Evolutionary conservation across 2,329 filamentous ascomycete genomes (phyloP).

Genomic region (Neofusicoccum cordaticola): DNA sequence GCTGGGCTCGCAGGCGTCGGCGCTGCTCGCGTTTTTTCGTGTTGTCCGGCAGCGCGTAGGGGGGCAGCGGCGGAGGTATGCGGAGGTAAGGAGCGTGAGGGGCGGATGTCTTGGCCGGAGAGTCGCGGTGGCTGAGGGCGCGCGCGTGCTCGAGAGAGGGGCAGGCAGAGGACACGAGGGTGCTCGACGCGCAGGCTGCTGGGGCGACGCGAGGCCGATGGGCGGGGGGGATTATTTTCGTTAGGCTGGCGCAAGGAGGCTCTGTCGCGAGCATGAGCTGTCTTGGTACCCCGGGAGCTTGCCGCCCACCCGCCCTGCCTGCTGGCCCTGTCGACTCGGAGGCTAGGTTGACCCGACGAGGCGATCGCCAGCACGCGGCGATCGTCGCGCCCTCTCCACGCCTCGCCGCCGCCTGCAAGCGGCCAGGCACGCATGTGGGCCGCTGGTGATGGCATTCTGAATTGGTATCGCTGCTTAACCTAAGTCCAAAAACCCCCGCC

Average conservation of each 20-base stretch:
- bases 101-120: slow-evolving; percentile 12
- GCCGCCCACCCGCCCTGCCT: neutral
- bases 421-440: neutral
- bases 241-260: slow-evolving; percentile 14
- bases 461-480: slow-evolving; percentile 4
- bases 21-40: neutral
- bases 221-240: slow-evolving; percentile 11
- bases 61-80: slow-evolving; percentile 23
- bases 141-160: neutral
- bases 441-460: neutral
- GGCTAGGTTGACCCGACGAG: slow-evolving; percentile 8
- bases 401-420: neutral
- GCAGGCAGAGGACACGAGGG: neutral
- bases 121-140: neutral
- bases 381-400: neutral
- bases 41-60: slow-evolving; percentile 14
- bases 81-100: slow-evolving; percentile 21
- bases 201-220: slow-evolving; percentile 11
- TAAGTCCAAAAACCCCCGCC: neutral
- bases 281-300: slow-evolving; percentile 11
- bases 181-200: neutral
- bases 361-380: slow-evolving; percentile 2
- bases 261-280: slow-evolving; percentile 14
- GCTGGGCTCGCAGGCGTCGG: neutral
- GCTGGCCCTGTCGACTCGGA: neutral